Base-by-base conservation (phyloP, 2,329 filamentous ascomycete species). In the Calonectria pteridis region DNA sequence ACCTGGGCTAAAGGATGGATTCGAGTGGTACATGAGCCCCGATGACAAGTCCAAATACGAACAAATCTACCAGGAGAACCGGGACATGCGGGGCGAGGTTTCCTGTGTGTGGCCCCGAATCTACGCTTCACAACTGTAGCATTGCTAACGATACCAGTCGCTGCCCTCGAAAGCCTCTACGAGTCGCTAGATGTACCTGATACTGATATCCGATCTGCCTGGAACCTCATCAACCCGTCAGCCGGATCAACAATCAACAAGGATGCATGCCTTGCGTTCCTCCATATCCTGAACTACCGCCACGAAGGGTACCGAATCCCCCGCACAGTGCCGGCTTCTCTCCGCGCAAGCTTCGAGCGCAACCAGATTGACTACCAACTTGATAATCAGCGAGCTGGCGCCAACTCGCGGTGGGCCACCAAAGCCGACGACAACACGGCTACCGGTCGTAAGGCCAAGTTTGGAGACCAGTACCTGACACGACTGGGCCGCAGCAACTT, bases 11-110 rank as follows among this genome's bases (percentile, higher is more conserved):
- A 98, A 98, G 84, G 95, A 98, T 85, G 96, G 96, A 16, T 99
- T 99, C 84, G 97, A 99, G 84, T 99, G 97, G 97, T 99, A 99
- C 87, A 99, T 99, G 95, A 95, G 92, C 73, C 97, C 97, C 0
- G 86, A 88, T 35, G 96, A 99, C 86, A 97, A 97, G 86, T 83
- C 91, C 77, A 98, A 98, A 85, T 99, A 99, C 87, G 95, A 98
- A 85, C 95, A 96, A 80, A 99, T 99, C 85, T 99, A 98, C 86
- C 94, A 94, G 77, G 95, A 97, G 81, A 97, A 95, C 86, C 92
- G 95, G 74, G 94, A 98, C 84, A 91, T 93, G 83, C 93, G 96
- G 66, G 97, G 97, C 77, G 95, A 98, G 81, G 90, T 96, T 79
- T 89, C 93, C 72, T 96, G 94, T 95, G 83, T 81, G 93, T 86